A percentile compares a stretch with the other conserved stretches of the same genome.
Evolutionary conservation across 306 rosid genomes (phyloP).

Genomic region (Malus asiatica): DNA sequence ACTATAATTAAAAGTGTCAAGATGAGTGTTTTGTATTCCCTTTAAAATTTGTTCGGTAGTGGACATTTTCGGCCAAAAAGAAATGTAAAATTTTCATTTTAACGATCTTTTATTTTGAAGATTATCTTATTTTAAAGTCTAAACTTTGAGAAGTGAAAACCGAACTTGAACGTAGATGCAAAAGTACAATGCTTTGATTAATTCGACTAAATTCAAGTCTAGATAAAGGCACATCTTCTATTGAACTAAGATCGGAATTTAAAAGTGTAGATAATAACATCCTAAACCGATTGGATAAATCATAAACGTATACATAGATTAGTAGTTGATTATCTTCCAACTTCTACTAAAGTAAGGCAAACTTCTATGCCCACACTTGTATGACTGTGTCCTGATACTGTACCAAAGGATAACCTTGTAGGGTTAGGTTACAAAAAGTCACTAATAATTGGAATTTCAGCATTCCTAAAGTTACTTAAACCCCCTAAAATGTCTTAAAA

Average conservation of each 20-base stretch:
- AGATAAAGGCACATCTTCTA: not conserved
- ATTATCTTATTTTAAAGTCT: too few relatives aligned
- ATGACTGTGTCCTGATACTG: constrained; percentile 1
- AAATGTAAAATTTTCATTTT: too few relatives aligned
- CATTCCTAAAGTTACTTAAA: constrained; percentile 7
- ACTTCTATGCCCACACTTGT: not conserved
- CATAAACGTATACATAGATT: not conserved
- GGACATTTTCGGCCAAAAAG: not conserved
- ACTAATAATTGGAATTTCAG: constrained; percentile 16
- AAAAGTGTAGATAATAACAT: not conserved
- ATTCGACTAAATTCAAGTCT: not conserved
- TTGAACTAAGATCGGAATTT: not conserved
- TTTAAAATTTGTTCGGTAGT: not conserved
- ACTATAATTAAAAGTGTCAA: too few relatives aligned
- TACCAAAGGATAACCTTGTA: constrained; percentile 10
- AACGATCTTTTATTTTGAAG: not conserved
- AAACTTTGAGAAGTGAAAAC: not conserved
- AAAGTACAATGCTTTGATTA: too few relatives aligned
- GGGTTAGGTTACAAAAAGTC: constrained; percentile 8
- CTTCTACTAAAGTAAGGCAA: not conserved
- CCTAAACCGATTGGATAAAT: not conserved
- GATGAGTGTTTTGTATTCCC: not conserved
- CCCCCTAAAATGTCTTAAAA: not conserved
- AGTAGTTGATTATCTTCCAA: not conserved
- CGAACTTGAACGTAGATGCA: too few relatives aligned